Evolutionary conservation across 225 moss, liverwort and hornwort species (phyloP).

Genomic region (Antitrichia curtipendula): DNA sequence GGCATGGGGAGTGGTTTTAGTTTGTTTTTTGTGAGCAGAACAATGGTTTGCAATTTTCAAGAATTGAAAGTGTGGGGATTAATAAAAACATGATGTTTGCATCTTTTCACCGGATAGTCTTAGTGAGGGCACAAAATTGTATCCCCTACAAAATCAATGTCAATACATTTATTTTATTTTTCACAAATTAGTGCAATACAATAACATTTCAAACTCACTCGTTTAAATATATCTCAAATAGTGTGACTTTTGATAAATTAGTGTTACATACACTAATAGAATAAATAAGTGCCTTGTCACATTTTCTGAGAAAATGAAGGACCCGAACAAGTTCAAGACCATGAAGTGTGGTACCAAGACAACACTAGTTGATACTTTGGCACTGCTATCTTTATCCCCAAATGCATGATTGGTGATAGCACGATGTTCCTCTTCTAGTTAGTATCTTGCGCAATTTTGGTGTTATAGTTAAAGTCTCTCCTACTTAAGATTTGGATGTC

Average conservation of each 20-base stretch:
- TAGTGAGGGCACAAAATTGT: background rate
- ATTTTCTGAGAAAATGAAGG: background rate
- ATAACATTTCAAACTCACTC: background rate
- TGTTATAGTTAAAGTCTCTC: background rate
- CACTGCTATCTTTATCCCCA: background rate
- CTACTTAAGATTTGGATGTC: conserved; percentile 50
- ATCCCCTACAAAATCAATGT: background rate
- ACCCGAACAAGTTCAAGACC: background rate
- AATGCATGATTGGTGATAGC: background rate
- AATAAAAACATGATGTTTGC: too few relatives aligned
- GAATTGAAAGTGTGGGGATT: too few relatives aligned
- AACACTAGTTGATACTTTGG: background rate
- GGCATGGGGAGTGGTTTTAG: too few relatives aligned
- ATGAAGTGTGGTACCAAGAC: background rate
- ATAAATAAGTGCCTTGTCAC: background rate
- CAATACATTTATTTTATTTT: background rate
- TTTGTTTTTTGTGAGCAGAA: too few relatives aligned
- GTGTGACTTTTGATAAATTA: background rate
- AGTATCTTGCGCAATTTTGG: background rate
- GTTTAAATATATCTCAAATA: background rate
- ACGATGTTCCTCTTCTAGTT: background rate
- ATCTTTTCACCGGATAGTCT: too few relatives aligned
- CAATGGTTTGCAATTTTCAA: too few relatives aligned
- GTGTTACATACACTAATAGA: too few relatives aligned
- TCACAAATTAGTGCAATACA: background rate